Evolutionary conservation across 2,329 filamentous ascomycete species (phyloP), one percentile per base, ranked within the genome.

Genomic region (Aspergillus eucalypticola): DNA sequence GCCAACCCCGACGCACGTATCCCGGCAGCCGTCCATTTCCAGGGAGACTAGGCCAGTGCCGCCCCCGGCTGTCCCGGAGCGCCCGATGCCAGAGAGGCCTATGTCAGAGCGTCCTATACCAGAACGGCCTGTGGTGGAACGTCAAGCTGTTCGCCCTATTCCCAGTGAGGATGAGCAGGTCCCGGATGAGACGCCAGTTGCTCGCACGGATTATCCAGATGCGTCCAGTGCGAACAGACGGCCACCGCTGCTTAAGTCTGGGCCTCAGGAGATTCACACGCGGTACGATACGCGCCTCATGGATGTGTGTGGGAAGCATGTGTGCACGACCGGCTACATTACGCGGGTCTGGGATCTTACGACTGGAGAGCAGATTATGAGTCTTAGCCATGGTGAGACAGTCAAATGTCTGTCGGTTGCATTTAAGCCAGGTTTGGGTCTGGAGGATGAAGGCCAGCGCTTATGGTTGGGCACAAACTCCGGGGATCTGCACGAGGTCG

Each of bases 381-480:
- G 87, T 67, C 78, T 96, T 64, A 85, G 88, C 54, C 93, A 96
- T 73, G 90, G 90, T 1, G 95, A 99, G 71, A 91, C 90, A 1
- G 82, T 92, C 63, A 96, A 90, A 72, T 89, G 91, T 7, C 89
- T 92, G 1, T 87, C 92, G 2, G 80, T 97, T 5, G 85, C 87
- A 0, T 99, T 99, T 77, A 96, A 96, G 72, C 92, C 94, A 2
- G 90, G 89, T 1, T 81, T 84, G 2, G 86, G 90, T 64, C 84
- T 94, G 1, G 86, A 91, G 60, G 87, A 93, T 50, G 94, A 98
- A 75, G 94, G 92, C 5, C 84, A 85, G 56, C 84, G 88, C 13
- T 68, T 99, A 23, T 99, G 95, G 95, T 85, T 98, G 32, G 95
- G 95, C 7, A 97, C 90, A 46, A 96, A 90, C 66, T 82, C 86